These are phyloP conservation scores for Colletotrichum cereale DNA, from an alignment of 2,329 filamentous ascomycete genomes.

Conservation along the genomic window DNA sequence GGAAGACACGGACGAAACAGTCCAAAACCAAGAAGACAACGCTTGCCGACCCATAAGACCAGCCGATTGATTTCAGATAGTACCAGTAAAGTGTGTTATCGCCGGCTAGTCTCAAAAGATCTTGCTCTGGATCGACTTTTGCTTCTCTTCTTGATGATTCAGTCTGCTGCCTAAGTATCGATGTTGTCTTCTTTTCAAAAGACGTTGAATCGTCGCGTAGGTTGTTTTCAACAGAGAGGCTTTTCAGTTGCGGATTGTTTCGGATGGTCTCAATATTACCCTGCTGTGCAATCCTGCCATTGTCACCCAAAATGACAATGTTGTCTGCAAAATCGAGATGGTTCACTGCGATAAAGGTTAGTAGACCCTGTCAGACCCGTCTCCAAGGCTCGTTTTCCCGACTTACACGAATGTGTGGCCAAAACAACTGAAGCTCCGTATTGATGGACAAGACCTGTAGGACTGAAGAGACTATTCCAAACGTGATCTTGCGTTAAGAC, in stretches of 20 bases:
- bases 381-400: neutral
- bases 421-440: slow-evolving; percentile 49
- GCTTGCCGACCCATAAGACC: slow-evolving; percentile 23
- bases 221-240: slow-evolving; percentile 6
- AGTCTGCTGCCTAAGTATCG: neutral
- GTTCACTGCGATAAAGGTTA: neutral
- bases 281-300: slow-evolving; percentile 9
- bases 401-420: slow-evolving; percentile 51
- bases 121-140: neutral
- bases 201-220: neutral
- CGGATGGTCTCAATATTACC: slow-evolving; percentile 4
- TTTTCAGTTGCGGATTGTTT: slow-evolving; percentile 9
- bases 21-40: slow-evolving; percentile 17
- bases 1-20: slow-evolving; percentile 15
- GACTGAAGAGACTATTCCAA: slow-evolving; percentile 54
- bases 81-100: slow-evolving; percentile 29
- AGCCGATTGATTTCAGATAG: slow-evolving; percentile 31
- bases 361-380: no score
- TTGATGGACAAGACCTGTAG: slow-evolving; percentile 50
- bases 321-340: slow-evolving; percentile 11
- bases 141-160: neutral
- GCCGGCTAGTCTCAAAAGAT: slow-evolving; percentile 25
- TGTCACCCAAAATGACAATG: slow-evolving; percentile 20
- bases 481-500: slow-evolving; percentile 56
- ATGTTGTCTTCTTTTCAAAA: neutral